Evolutionary conservation across 495 filamentous ascomycete species (phyloP).

Genomic region (Annulohypoxylon nitens): DNA sequence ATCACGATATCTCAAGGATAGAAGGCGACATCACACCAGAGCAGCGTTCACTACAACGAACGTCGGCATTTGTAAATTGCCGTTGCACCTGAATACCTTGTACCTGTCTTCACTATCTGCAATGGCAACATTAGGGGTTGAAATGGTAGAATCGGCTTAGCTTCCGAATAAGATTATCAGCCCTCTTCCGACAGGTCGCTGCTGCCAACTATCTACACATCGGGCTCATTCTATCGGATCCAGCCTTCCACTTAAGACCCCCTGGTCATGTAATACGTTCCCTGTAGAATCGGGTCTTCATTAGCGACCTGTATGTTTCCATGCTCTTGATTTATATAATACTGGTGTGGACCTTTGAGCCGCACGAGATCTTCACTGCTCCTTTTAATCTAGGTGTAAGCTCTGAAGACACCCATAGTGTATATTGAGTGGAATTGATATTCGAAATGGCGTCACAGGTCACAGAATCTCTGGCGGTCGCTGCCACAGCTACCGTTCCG

Average conservation of each 20-base stretch:
- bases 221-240: slow-evolving; percentile 10
- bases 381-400: no score
- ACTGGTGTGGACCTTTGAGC: background rate
- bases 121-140: slow-evolving; percentile 30
- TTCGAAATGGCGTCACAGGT: slow-evolving; percentile 29
- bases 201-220: background rate
- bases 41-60: slow-evolving; percentile 11
- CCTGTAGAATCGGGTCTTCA: slow-evolving; percentile 11
- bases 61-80: slow-evolving; percentile 24
- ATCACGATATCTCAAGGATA: slow-evolving; percentile 35
- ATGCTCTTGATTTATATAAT: background rate
- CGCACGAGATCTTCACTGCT: no score
- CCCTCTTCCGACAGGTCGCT: slow-evolving; percentile 1
- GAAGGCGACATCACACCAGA: slow-evolving; percentile 38
- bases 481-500: slow-evolving; percentile 9
- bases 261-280: background rate
- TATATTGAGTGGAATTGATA: background rate
- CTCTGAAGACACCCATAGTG: no score
- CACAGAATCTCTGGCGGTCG: slow-evolving; percentile 34
- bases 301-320: slow-evolving; percentile 15
- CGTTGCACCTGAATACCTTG: background rate
- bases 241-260: background rate
- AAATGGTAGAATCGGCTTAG: slow-evolving; percentile 35
- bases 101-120: slow-evolving; percentile 21
- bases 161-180: slow-evolving; percentile 27